Evolutionary conservation across 257 asterid species (phyloP).

Genomic region (Solanum corneliomulleri): DNA sequence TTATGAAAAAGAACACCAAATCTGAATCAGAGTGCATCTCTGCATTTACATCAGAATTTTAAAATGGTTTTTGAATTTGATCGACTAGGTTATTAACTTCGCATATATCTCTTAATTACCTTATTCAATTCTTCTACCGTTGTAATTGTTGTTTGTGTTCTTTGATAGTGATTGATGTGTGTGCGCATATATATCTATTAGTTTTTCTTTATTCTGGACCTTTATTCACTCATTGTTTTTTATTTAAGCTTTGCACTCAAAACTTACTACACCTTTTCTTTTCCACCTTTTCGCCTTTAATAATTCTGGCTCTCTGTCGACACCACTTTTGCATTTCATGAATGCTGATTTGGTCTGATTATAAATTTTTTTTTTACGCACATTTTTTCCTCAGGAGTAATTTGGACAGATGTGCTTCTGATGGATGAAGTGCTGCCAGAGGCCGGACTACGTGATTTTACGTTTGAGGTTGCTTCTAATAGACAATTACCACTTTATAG

Average conservation of each 20-base stretch:
- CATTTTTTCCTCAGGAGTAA: slow-evolving; percentile 38
- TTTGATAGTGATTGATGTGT: neutral
- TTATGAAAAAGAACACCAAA: neutral
- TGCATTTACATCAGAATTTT: neutral
- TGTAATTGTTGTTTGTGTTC: neutral
- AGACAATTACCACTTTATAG: slow-evolving; percentile 1
- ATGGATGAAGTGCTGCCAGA: slow-evolving; percentile 93
- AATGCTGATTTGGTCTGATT: neutral
- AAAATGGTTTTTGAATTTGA: neutral
- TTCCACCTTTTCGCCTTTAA: neutral
- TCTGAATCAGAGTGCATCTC: neutral
- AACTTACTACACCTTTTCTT: neutral
- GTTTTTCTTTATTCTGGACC: neutral
- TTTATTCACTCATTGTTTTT: neutral
- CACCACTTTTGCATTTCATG: neutral
- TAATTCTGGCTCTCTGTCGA: neutral
- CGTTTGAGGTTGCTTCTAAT: slow-evolving; percentile 46
- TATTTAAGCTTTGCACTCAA: neutral
- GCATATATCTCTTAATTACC: neutral
- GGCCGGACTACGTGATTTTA: slow-evolving; percentile 49
- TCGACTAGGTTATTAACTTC: neutral
- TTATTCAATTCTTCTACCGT: neutral
- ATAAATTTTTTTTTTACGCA: neutral
- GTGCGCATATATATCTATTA: neutral
- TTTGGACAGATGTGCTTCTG: slow-evolving; percentile 72